These are phyloP conservation scores for Oryza meyeriana DNA, from an alignment of 176 grass and related monocot genomes.

Conservation along the genomic window DNA sequence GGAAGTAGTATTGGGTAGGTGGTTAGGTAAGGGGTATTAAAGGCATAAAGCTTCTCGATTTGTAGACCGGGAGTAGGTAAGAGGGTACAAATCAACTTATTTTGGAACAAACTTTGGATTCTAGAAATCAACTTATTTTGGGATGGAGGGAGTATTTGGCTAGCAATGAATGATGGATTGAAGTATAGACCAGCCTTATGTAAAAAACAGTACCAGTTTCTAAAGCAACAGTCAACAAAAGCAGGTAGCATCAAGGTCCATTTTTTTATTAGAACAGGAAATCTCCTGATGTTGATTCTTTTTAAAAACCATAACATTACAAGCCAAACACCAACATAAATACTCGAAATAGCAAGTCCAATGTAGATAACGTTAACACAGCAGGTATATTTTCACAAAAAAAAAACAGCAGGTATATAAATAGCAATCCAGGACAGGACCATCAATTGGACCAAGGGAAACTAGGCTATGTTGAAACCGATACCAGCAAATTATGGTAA, in stretches of 20 bases:
- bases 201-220: background rate
- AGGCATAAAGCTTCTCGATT: no score
- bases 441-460: background rate
- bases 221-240: background rate
- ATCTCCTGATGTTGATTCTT: background rate
- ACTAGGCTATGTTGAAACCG: background rate
- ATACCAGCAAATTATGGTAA: background rate
- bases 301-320: background rate
- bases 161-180: background rate
- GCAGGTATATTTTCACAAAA: background rate
- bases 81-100: no score
- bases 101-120: no score
- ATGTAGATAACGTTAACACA: background rate
- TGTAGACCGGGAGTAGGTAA: no score
- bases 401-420: background rate
- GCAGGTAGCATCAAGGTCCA: background rate
- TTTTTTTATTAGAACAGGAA: background rate
- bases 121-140: no score
- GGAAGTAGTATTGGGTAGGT: no score
- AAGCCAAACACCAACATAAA: background rate
- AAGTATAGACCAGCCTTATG: background rate
- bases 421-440: background rate
- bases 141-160: no score
- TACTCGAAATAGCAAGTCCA: background rate
- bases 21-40: no score